These are phyloP conservation scores for Talaromyces liani DNA, from an alignment of 495 filamentous ascomycete genomes.

Conservation along the genomic window DNA sequence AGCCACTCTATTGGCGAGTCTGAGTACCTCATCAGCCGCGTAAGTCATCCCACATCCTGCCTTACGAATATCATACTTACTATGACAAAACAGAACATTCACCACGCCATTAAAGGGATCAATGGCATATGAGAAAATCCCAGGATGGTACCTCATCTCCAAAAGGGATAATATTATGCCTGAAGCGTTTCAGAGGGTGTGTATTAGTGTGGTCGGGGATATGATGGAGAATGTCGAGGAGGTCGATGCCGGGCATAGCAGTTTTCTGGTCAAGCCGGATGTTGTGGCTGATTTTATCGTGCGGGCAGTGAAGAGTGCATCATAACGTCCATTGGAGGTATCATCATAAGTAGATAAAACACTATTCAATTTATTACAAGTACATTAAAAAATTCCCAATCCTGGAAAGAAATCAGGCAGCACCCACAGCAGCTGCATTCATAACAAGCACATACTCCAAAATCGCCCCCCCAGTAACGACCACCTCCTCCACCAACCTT, in stretches of 20 bases:
- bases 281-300: background rate
- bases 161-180: background rate
- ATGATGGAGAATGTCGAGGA: background rate
- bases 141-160: background rate
- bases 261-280: background rate
- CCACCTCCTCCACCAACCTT: background rate
- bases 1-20: background rate
- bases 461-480: background rate
- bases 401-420: background rate
- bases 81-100: background rate
- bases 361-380: background rate
- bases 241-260: background rate
- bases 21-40: background rate
- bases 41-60: background rate
- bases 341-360: too few species aligned
- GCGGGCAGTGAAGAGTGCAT: background rate
- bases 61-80: background rate
- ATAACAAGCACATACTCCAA: background rate
- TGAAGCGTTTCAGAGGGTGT: background rate
- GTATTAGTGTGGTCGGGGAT: background rate
- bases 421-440: background rate
- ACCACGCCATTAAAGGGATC: background rate
- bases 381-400: background rate
- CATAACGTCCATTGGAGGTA: background rate
- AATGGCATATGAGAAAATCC: background rate